Base-by-base conservation (phyloP, 345 rosid species). In the Arabidopsis thaliana region DNA sequence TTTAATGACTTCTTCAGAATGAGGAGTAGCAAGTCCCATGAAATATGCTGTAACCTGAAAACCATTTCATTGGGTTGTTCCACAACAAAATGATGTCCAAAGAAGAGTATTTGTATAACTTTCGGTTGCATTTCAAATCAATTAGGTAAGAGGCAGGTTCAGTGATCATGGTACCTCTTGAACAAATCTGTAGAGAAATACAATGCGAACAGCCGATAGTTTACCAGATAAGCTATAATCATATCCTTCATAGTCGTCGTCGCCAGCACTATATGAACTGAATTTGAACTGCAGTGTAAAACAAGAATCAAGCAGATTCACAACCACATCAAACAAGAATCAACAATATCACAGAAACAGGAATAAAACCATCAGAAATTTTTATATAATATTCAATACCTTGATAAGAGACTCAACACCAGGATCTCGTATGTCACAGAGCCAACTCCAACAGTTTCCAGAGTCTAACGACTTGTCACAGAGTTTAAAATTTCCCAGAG, bases 341-440 rank as follows among this genome's bases (percentile, higher is more conserved):
- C 40, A 24, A 72, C 36, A 73, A 60, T 38, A 50, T 71, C 42
- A 37, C 44, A 67, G 55, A 67, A 45, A 55, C 32, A 11, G 49
- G 57, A 67, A 70, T 34, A 20, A 24, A 52, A 55, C 40, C 25
- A n/a, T 48, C 63, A 65, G 25, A 16, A 8, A 13, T 20, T 46
- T 46, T 49, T 48, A 49, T 5, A 49, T 50, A 49, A 20, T 59
- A 51, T 65, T 64, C 49, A 45, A 61, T 68, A 92, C 99, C 93
- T 87, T 91, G 75, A 95, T 92, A 69, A 95, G 93, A 72, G 99
- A 95, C 71, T 95, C 99, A 22, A 87, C 79, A 61, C 94, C 99
- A 64, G 96, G 97, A 83, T 92, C 89, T 48, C 99, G 98, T 76
- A 95, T 87, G 83, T 95, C 99, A 80, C 99, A 95, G 73, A 95